Conservation (phyloP, 257 asterid genomes). For the Solanum sitiens region DNA sequence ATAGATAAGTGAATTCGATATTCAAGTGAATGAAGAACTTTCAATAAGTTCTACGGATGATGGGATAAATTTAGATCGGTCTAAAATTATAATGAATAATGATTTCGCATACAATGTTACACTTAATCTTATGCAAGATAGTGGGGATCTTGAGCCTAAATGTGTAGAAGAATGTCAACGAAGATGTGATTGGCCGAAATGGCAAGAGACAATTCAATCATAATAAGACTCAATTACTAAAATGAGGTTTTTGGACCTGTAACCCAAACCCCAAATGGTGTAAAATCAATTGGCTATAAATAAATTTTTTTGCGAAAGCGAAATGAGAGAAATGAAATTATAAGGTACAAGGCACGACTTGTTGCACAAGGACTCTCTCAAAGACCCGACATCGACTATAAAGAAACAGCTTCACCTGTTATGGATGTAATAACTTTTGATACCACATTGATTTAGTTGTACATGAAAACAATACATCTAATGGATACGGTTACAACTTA, state of each 20-base stretch:
- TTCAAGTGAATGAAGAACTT: background rate
- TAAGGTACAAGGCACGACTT: background rate
- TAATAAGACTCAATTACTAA: background rate
- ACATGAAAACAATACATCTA: background rate
- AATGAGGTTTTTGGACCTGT: background rate
- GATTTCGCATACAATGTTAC: background rate
- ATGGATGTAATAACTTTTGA: background rate
- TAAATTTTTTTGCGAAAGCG: too few species aligned
- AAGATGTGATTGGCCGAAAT: background rate
- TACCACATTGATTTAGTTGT: background rate
- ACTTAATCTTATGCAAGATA: background rate
- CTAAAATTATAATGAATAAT: too few species aligned
- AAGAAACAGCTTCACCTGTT: too few species aligned
- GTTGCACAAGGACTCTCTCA: background rate
- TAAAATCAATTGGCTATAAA: too few species aligned
- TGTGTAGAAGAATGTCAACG: fast-evolving
- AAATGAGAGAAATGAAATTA: too few species aligned
- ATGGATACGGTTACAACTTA: background rate
- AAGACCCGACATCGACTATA: background rate
- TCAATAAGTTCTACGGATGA: too few species aligned
- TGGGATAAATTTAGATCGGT: background rate
- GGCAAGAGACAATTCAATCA: background rate
- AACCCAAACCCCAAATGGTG: background rate
- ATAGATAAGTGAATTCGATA: fast-evolving
- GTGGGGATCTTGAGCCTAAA: background rate